These are phyloP conservation scores for Sungouiella blattae DNA, from an alignment of 805 yeast genomes.

Conservation along the genomic window DNA sequence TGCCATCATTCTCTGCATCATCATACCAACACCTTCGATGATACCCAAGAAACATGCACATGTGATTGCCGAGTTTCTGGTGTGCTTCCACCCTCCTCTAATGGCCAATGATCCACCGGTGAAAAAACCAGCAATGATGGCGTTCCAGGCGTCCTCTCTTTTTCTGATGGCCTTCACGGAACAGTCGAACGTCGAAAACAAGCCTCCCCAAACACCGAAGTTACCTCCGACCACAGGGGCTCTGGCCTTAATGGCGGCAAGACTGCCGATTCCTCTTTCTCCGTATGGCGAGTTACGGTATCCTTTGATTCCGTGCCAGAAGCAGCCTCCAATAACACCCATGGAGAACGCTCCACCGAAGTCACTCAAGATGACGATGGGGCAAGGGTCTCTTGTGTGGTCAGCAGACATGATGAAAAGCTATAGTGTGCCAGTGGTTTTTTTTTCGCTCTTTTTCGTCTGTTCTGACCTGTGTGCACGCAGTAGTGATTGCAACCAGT, in stretches of 20 bases:
- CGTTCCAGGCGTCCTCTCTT: constrained; percentile 98
- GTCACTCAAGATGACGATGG: constrained; percentile 90
- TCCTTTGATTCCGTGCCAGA: constrained; percentile 99
- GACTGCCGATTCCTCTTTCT: constrained; percentile 86
- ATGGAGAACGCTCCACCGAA: constrained; percentile 99
- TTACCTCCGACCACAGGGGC: constrained; percentile 99
- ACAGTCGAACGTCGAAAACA: constrained; percentile 94
- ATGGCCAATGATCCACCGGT: constrained; percentile 97
- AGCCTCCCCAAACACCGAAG: constrained; percentile 99
- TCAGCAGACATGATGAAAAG: constrained; percentile 71
- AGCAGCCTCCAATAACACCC: constrained; percentile 98
- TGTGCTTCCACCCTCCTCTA: constrained; percentile 98
- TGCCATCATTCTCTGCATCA: constrained; percentile 88
- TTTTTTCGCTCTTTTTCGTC: constrained; percentile 10
- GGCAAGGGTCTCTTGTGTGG: constrained; percentile 99
- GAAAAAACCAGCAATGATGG: constrained; percentile 95
- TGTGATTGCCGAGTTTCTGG: constrained; percentile 92
- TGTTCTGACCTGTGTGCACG: constrained; percentile 8
- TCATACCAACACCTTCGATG: constrained; percentile 97
- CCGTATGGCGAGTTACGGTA: constrained; percentile 97
- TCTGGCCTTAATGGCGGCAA: constrained; percentile 88
- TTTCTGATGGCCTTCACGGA: constrained; percentile 91
- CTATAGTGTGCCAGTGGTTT: not conserved
- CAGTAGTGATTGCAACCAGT: too few relatives aligned
- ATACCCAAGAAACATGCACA: constrained; percentile 97